Conservation (phyloP, 2,329 filamentous ascomycete species). For the Phaeosphaeria sp. region DNA sequence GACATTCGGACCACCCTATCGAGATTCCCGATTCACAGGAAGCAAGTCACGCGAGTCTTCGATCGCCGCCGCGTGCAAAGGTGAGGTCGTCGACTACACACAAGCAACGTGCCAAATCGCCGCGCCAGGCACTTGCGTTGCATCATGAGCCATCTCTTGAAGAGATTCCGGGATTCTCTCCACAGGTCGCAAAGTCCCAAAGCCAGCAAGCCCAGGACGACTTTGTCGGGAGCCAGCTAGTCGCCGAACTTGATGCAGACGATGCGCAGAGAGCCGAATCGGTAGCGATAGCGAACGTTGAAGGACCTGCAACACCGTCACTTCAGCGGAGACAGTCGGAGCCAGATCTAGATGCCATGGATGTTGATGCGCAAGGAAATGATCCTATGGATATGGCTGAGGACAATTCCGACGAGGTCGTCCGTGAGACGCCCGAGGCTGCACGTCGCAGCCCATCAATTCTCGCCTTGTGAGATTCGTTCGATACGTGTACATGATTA, state of each 20-base stretch:
- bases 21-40: conserved; percentile 39
- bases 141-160: conserved; percentile 7
- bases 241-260: not conserved
- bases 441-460: not conserved
- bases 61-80: conserved; percentile 1
- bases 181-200: not conserved
- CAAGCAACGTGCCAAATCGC: not conserved
- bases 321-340: not conserved
- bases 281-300: not conserved
- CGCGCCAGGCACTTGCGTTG: not conserved
- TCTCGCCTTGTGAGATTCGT: not conserved
- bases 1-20: conserved; percentile 29
- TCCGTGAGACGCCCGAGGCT: not conserved
- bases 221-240: not conserved
- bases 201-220: not conserved
- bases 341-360: conserved; percentile 5
- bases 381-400: conserved; percentile 12
- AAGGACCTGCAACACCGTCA: not conserved
- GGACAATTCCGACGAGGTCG: not conserved
- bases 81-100: not conserved
- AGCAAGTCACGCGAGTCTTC: not conserved
- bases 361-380: conserved; percentile 10
- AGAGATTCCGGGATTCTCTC: conserved; percentile 2
- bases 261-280: not conserved
- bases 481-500: not conserved